These are phyloP conservation scores for Gypsophila paniculata DNA, from an alignment of 179 eudicot genomes.

Conservation along the genomic window DNA sequence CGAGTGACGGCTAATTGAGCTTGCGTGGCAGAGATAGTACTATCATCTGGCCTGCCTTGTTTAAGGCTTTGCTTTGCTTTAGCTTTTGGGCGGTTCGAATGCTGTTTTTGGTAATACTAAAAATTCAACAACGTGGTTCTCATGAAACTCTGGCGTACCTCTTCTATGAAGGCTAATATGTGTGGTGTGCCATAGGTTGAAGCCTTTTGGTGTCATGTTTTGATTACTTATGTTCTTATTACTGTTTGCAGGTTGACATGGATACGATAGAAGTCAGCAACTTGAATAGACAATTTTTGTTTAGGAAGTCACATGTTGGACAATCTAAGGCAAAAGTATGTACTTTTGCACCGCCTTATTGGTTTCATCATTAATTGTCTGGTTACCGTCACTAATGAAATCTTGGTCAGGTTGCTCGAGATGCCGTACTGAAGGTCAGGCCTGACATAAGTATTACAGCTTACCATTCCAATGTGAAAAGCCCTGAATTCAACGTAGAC, in stretches of 20 bases:
- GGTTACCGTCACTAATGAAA: conserved; percentile 11
- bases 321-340: conserved; percentile 94
- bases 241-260: conserved; percentile 75
- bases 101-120: no score
- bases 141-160: no score
- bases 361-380: conserved; percentile 7
- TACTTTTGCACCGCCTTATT: conserved; percentile 14
- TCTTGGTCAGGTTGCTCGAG: conserved; percentile 80
- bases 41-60: no score
- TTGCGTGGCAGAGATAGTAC: neutral
- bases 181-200: neutral
- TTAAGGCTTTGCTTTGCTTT: no score
- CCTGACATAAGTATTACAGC: conserved; percentile 80
- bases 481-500: conserved; percentile 74
- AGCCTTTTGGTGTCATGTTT: no score
- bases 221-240: neutral
- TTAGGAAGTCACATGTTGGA: conserved; percentile 87
- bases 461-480: conserved; percentile 90
- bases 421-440: conserved; percentile 82
- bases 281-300: conserved; percentile 84
- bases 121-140: no score
- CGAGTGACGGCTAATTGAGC: neutral
- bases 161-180: no score
- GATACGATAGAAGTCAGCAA: conserved; percentile 98
- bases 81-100: no score